phyloP scores from a whole-genome alignment of 2,329 filamentous ascomycete genomes.

The Diaporthe nobilis region DNA sequence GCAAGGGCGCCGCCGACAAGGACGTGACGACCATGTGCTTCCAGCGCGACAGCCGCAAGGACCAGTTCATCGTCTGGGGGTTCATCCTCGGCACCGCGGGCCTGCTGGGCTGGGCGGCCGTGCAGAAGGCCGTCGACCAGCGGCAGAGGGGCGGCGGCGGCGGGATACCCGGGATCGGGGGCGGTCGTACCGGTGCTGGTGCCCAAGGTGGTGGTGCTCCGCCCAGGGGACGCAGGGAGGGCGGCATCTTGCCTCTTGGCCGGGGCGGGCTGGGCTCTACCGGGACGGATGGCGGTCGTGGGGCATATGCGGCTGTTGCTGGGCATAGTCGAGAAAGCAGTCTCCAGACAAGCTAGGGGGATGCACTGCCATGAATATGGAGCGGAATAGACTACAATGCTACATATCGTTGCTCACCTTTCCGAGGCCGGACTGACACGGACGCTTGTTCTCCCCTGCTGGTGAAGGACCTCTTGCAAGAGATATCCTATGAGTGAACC shows the following conservation, averaged over 20 bases:
- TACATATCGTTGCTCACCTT: background rate
- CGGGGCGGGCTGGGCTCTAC: slow-evolving; percentile 9
- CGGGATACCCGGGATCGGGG: slow-evolving; percentile 35
- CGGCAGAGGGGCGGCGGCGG: slow-evolving; percentile 48
- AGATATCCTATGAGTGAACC: background rate
- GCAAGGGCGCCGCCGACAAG: slow-evolving; percentile 72
- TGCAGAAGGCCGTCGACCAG: slow-evolving; percentile 63
- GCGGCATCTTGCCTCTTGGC: background rate
- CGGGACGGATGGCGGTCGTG: slow-evolving; percentile 42
- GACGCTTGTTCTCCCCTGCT: background rate
- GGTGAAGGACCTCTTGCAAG: background rate
- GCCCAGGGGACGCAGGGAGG: slow-evolving; percentile 32
- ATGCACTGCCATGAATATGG: background rate
- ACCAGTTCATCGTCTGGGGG: slow-evolving; percentile 75
- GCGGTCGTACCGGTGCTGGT: slow-evolving; percentile 36
- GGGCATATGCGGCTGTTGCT: slow-evolving; percentile 48
- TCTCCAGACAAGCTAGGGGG: slow-evolving; percentile 2
- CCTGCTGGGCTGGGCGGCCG: slow-evolving; percentile 71
- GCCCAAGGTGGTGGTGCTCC: background rate
- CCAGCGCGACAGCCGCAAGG: slow-evolving; percentile 77
- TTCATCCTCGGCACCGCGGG: slow-evolving; percentile 73
- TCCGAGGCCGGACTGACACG: background rate
- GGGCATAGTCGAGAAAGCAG: slow-evolving; percentile 41
- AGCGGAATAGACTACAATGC: background rate
- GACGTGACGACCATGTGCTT: slow-evolving; percentile 76